phyloP scores from a whole-genome alignment of 2,329 filamentous ascomycete species.

The Calonectria naviculata region DNA sequence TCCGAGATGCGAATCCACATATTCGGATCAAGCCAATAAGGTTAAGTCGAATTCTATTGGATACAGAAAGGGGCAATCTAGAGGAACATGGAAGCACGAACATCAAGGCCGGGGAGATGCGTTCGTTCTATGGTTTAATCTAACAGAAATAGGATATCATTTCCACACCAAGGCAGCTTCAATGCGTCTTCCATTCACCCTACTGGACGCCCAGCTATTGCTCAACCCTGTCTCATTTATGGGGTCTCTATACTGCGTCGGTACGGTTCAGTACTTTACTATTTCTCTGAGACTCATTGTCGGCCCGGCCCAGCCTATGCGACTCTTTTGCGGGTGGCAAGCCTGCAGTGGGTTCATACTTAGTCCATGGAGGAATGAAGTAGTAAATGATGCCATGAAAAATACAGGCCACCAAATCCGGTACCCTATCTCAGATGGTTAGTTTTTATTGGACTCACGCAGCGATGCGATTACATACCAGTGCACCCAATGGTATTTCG shows the following conservation, averaged over 20 bases:
- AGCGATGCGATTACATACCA: slow-evolving; percentile 23
- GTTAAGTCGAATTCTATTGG: too few species aligned
- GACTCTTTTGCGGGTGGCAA: neutral
- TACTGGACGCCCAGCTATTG: neutral
- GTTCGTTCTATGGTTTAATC: too few species aligned
- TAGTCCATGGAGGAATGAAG: slow-evolving; percentile 31
- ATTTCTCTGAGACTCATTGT: neutral
- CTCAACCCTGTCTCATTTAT: neutral
- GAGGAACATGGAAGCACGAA: too few species aligned
- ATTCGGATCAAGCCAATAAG: too few species aligned
- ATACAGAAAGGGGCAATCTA: too few species aligned
- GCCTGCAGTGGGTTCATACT: neutral
- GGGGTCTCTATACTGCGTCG: neutral
- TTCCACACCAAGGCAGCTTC: neutral
- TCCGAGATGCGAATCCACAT: too few species aligned
- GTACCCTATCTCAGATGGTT: slow-evolving; percentile 22
- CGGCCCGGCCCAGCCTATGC: neutral
- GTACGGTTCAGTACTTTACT: neutral
- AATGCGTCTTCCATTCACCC: neutral
- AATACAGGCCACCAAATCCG: slow-evolving; percentile 21
- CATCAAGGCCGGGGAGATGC: too few species aligned
- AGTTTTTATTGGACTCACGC: neutral
- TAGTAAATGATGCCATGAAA: slow-evolving; percentile 30
- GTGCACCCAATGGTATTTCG: slow-evolving; percentile 40
- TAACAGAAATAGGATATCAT: too few species aligned